Percentiles rank a stretch among this genome's conserved stretches.
Evolutionary conservation across 371 early-diverging fungal genomes (phyloP).

Genomic region (Capniomyces stellatus): DNA sequence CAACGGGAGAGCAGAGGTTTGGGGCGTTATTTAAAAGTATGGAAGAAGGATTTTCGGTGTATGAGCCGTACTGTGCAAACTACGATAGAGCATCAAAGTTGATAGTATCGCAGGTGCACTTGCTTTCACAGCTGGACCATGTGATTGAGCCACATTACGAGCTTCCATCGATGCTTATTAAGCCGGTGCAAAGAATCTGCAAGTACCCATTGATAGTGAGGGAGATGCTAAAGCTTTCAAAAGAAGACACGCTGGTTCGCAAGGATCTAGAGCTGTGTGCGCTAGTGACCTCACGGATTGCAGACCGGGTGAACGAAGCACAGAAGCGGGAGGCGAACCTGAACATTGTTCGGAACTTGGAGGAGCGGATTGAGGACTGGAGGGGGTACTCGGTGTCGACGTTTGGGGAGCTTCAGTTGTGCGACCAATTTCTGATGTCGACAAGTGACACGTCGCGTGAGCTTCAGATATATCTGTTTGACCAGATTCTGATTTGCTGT

Average conservation of each 20-base stretch:
- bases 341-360: slow-evolving; percentile 52
- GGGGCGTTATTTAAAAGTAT: slow-evolving; percentile 35
- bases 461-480: slow-evolving; percentile 69
- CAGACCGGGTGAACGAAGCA: slow-evolving; percentile 81
- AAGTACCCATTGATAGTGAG: slow-evolving; percentile 72
- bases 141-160: slow-evolving; percentile 69
- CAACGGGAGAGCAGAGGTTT: slow-evolving; percentile 66
- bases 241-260: slow-evolving; percentile 43
- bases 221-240: slow-evolving; percentile 64
- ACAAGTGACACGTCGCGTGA: slow-evolving; percentile 58
- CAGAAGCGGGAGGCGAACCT: slow-evolving; percentile 75
- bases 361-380: slow-evolving; percentile 67
- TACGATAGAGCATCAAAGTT: slow-evolving; percentile 57
- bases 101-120: slow-evolving; percentile 29
- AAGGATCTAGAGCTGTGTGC: slow-evolving; percentile 61
- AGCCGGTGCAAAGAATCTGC: slow-evolving; percentile 93
- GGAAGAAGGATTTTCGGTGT: slow-evolving; percentile 79
- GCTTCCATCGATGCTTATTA: slow-evolving; percentile 80
- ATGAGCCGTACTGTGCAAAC: slow-evolving; percentile 89
- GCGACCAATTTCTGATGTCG: slow-evolving; percentile 61
- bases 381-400: slow-evolving; percentile 45
- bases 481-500: slow-evolving; percentile 71
- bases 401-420: slow-evolving; percentile 64
- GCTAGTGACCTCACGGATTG: slow-evolving; percentile 65
- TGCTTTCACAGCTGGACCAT: slow-evolving; percentile 35